Evolutionary conservation across 495 filamentous ascomycete genomes (phyloP).

Genomic region (Cetradonia linearis): DNA sequence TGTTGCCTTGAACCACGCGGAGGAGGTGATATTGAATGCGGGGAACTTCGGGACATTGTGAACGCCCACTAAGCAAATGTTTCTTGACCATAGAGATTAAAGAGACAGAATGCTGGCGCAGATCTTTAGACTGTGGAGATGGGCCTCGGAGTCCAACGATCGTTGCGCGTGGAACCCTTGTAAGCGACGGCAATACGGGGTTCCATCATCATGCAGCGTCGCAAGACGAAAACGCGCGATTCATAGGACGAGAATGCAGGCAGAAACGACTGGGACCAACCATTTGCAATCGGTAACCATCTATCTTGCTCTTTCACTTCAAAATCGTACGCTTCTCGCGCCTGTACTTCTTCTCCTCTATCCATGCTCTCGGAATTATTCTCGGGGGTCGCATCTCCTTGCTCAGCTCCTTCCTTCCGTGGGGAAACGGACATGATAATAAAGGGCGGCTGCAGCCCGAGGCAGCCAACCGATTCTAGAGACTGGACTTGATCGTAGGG

Average conservation of each 20-base stretch:
- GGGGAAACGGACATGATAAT: constrained; percentile 92
- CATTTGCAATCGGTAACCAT: constrained; percentile 99
- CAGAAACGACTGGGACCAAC: constrained; percentile 58
- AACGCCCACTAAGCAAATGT: constrained; percentile 31
- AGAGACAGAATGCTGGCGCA: constrained; percentile 31
- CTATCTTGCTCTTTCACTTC: constrained; percentile 99
- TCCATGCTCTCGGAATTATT: constrained; percentile 62
- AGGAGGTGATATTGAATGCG: constrained; percentile 34
- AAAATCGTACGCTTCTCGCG: constrained; percentile 74
- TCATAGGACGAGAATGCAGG: constrained; percentile 44
- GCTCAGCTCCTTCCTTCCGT: constrained; percentile 86
- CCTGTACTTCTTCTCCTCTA: constrained; percentile 52
- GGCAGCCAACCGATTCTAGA: constrained; percentile 16
- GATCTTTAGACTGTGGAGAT: constrained; percentile 31
- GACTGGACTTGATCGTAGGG: constrained; percentile 12
- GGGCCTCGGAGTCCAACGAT: constrained; percentile 20
- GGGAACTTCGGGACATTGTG: constrained; percentile 35
- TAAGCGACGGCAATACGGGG: constrained; percentile 42
- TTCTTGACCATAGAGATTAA: constrained; percentile 31
- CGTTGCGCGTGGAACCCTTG: constrained; percentile 30
- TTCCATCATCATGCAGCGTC: constrained; percentile 32
- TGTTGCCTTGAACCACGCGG: constrained; percentile 27
- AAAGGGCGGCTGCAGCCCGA: constrained; percentile 23
- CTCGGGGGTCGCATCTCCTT: constrained; percentile 85
- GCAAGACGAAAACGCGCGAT: constrained; percentile 43